Evolutionary conservation across 2,329 filamentous ascomycete genomes (phyloP).

Genomic region (Calonectria multiphialidica): DNA sequence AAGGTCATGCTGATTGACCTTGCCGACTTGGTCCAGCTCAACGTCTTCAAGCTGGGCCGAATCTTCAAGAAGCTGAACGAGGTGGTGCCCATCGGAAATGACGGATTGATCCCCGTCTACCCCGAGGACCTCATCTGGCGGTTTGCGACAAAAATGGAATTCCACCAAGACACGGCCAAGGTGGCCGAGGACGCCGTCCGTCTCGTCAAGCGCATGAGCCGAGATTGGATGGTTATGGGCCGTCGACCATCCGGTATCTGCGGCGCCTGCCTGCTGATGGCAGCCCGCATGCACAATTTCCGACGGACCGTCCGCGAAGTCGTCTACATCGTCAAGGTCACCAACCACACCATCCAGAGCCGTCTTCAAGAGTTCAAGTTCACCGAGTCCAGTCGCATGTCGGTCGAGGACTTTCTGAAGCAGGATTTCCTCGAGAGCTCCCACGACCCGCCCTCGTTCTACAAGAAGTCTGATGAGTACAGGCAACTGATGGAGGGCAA

Average conservation of each 20-base stretch:
- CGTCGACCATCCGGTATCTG: conserved; percentile 94
- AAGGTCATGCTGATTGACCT: conserved; percentile 96
- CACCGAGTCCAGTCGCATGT: conserved; percentile 86
- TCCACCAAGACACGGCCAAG: conserved; percentile 82
- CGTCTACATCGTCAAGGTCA: conserved; percentile 98
- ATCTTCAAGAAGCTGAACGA: conserved; percentile 88
- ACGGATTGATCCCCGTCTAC: conserved; percentile 76
- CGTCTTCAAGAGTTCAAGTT: conserved; percentile 92
- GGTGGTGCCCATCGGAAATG: conserved; percentile 76
- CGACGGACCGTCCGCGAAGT: conserved; percentile 92
- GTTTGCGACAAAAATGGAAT: conserved; percentile 93
- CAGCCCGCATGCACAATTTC: conserved; percentile 98
- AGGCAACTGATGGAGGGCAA: conserved; percentile 65
- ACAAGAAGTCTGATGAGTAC: conserved; percentile 72
- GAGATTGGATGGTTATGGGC: conserved; percentile 97
- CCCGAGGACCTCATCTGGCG: conserved; percentile 92
- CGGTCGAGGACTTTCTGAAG: conserved; percentile 86
- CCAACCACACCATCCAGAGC: conserved; percentile 91
- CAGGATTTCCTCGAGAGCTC: conserved; percentile 78
- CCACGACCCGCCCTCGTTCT: conserved; percentile 88
- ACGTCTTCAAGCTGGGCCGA: conserved; percentile 92
- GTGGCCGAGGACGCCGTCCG: conserved; percentile 90
- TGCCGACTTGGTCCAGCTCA: conserved; percentile 84
- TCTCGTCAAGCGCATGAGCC: conserved; percentile 91
- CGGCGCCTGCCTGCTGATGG: conserved; percentile 93